phyloP scores from a whole-genome alignment of 1,284 basidiomycete species.

The Tilletia setariae region DNA sequence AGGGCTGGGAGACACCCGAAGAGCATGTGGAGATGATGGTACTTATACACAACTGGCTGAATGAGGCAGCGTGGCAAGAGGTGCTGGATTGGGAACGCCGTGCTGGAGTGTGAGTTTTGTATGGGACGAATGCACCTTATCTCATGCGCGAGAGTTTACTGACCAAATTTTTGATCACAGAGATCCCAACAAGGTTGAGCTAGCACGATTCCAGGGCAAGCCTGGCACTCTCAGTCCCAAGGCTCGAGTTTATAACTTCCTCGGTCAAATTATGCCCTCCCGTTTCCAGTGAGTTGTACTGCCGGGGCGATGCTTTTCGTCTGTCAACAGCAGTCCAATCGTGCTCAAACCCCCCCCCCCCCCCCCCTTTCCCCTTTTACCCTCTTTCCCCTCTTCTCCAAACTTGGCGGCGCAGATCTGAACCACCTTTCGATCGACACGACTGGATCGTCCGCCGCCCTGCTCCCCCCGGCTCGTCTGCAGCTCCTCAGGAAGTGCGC shows the following conservation, averaged over 20 bases:
- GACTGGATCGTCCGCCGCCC: constrained; percentile 87
- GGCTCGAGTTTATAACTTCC: constrained; percentile 77
- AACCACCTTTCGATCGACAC: constrained; percentile 96
- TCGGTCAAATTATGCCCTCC: constrained; percentile 81
- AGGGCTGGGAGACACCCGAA: constrained; percentile 97
- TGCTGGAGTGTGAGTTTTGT: constrained; percentile 21
- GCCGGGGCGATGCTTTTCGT: no score
- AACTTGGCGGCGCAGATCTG: constrained; percentile 62
- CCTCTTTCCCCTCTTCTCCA: neutral
- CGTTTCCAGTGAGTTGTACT: constrained; percentile 73
- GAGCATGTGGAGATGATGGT: constrained; percentile 97
- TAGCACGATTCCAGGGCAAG: constrained; percentile 81
- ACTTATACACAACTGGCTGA: constrained; percentile 95
- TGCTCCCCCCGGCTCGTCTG: constrained; percentile 18
- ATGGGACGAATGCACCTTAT: no score
- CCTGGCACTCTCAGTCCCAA: constrained; percentile 79
- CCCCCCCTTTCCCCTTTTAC: neutral
- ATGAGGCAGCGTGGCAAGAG: constrained; percentile 93
- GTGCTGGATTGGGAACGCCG: constrained; percentile 84
- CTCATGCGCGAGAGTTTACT: no score
- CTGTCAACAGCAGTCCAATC: neutral
- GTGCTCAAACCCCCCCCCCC: neutral
- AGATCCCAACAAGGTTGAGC: constrained; percentile 58
- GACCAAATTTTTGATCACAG: constrained; percentile 18
- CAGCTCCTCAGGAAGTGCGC: constrained; percentile 42